Conservation (phyloP, 163 green algal species). For the Scenedesmus sp. region DNA sequence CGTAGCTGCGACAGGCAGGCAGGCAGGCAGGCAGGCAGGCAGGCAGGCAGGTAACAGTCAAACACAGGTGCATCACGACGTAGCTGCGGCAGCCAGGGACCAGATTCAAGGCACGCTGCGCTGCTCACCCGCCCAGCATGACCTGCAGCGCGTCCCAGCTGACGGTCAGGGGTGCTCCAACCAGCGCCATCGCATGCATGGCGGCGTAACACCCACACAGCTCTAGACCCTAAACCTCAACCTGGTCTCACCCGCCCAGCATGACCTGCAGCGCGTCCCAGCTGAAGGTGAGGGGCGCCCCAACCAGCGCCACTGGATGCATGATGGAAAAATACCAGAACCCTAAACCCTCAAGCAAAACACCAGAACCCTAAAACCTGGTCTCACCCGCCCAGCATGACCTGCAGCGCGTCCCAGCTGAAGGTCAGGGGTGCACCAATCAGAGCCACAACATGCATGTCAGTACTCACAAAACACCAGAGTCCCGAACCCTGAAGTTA, state of each 20-base stretch:
- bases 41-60: background rate
- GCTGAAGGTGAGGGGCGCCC: constrained; percentile 61
- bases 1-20: constrained; percentile 54
- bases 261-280: constrained; percentile 61
- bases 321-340: constrained; percentile 63
- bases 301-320: constrained; percentile 56
- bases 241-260: constrained; percentile 47
- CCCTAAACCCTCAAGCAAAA: no score
- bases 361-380: no score
- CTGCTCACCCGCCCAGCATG: constrained; percentile 49
- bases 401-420: constrained; percentile 55
- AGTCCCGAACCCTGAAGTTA: no score
- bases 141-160: constrained; percentile 57
- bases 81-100: no score
- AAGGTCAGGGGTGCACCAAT: constrained; percentile 61
- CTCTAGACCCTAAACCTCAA: no score
- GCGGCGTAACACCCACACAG: background rate
- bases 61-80: no score
- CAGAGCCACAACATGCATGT: constrained; percentile 58
- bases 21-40: background rate
- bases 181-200: constrained; percentile 59
- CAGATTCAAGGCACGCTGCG: no score
- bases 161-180: constrained; percentile 61
- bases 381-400: constrained; percentile 55
- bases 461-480: no score